These are phyloP conservation scores for Solanum chmielewskii DNA, from an alignment of 257 asterid genomes.

Conservation along the genomic window DNA sequence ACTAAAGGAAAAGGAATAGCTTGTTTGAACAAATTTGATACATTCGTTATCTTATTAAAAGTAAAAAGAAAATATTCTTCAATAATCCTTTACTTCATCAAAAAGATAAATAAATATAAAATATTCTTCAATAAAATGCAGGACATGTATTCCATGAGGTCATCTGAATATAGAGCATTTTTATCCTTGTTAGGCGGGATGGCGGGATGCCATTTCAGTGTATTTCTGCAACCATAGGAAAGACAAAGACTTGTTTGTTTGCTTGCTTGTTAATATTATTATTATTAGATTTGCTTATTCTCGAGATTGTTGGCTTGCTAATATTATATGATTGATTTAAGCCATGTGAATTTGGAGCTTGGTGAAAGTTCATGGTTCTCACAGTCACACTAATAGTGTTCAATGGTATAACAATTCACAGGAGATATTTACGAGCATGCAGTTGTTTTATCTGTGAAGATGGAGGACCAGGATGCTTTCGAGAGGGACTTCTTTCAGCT, in stretches of 20 bases:
- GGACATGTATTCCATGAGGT: neutral
- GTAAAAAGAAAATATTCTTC: neutral
- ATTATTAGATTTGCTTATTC: neutral
- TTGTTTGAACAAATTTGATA: neutral
- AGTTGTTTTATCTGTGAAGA: conserved; percentile 74
- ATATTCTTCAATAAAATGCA: neutral
- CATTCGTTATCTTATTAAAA: neutral
- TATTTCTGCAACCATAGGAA: neutral
- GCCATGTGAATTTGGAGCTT: neutral
- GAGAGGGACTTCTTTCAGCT: conserved; percentile 94
- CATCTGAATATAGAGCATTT: neutral
- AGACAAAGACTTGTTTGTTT: neutral
- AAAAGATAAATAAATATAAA: neutral
- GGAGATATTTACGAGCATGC: conserved; percentile 97
- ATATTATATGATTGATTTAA: neutral
- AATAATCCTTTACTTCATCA: neutral
- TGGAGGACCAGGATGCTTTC: conserved; percentile 83
- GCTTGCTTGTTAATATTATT: neutral
- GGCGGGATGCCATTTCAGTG: neutral
- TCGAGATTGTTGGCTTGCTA: neutral
- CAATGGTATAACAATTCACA: conserved; percentile 9
- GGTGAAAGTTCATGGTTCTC: neutral
- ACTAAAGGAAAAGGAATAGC: neutral
- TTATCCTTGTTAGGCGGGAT: neutral
- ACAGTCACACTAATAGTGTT: neutral